A percentile compares a stretch with the other conserved stretches of the same genome.
These are phyloP conservation scores for Pythium aquatile DNA, from an alignment of 352 stramenopile species.

Conservation along the genomic window DNA sequence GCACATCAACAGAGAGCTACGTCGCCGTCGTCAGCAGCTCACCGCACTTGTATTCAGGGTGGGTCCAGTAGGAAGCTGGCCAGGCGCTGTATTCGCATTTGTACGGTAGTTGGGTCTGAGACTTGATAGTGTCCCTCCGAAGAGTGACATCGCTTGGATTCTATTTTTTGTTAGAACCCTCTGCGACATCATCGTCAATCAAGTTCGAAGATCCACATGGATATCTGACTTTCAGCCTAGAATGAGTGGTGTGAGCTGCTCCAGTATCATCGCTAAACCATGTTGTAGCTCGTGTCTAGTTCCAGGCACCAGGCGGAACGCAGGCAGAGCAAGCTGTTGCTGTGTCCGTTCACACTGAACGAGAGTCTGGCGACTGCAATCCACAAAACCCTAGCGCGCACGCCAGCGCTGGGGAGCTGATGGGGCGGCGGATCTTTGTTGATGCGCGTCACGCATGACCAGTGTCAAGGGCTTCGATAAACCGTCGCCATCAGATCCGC, in stretches of 20 bases:
- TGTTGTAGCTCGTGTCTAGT: neutral
- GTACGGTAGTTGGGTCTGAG: neutral
- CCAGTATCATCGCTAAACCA: neutral
- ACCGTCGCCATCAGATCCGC: neutral
- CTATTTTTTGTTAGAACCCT: constrained; percentile 3
- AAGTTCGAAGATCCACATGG: neutral
- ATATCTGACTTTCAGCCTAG: neutral
- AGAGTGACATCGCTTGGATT: neutral
- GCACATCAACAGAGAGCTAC: neutral
- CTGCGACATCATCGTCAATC: constrained; percentile 1
- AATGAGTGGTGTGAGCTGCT: neutral
- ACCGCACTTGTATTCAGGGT: constrained; percentile 4
- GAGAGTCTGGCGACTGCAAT: neutral
- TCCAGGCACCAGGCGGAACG: neutral
- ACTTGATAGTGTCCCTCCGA: neutral
- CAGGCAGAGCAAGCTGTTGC: neutral
- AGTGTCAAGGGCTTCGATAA: neutral
- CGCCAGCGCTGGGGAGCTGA: constrained; percentile 1
- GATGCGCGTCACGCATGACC: neutral
- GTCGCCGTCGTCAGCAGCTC: neutral
- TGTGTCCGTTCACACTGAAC: neutral
- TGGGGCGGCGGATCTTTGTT: neutral
- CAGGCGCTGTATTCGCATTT: neutral
- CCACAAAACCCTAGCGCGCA: neutral
- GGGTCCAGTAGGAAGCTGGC: neutral